Evolutionary conservation across 2,329 filamentous ascomycete genomes (phyloP).

Genomic region (Tolypocladium cylindrosporum): DNA sequence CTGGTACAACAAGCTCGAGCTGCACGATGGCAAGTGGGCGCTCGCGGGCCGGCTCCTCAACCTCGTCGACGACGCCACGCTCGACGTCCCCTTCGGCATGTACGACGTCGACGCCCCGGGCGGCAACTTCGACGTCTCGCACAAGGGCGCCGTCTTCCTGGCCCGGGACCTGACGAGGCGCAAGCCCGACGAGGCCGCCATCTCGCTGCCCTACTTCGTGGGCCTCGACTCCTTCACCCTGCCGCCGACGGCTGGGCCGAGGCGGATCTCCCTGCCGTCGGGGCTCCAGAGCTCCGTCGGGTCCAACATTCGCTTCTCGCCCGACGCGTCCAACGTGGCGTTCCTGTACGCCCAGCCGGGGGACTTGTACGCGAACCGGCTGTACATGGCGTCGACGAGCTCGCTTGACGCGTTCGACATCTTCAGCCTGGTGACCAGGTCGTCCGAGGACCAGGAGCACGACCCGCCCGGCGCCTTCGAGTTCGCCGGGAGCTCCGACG

Average conservation of each 20-base stretch:
- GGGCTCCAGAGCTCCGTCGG: slow-evolving; percentile 2
- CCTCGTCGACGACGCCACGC: slow-evolving; percentile 15
- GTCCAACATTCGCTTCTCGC: slow-evolving; percentile 23
- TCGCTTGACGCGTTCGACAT: slow-evolving; percentile 5
- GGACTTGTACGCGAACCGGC: slow-evolving; percentile 13
- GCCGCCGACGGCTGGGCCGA: slow-evolving; percentile 10
- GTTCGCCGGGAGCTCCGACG: slow-evolving; percentile 21
- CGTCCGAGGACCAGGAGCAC: slow-evolving; percentile 10
- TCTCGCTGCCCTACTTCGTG: slow-evolving; percentile 20
- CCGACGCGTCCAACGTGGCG: slow-evolving; percentile 23
- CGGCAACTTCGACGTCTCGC: slow-evolving; percentile 21
- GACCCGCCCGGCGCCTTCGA: slow-evolving; percentile 21
- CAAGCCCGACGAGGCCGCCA: slow-evolving; percentile 3
- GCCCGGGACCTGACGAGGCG: slow-evolving; percentile 10
- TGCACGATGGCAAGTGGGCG: slow-evolving; percentile 16
- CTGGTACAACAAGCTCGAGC: slow-evolving; percentile 27
- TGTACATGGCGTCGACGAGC: slow-evolving; percentile 18
- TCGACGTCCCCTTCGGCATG: slow-evolving; percentile 20
- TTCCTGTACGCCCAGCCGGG: slow-evolving; percentile 19
- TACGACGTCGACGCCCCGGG: slow-evolving; percentile 12
- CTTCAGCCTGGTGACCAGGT: not conserved
- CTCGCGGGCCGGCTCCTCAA: slow-evolving; percentile 21
- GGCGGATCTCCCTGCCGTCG: slow-evolving; percentile 12
- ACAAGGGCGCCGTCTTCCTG: slow-evolving; percentile 23
- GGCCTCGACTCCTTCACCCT: slow-evolving; percentile 20